These are phyloP conservation scores for Cicer pinnatifidum DNA, from an alignment of 306 rosid species.

Conservation along the genomic window DNA sequence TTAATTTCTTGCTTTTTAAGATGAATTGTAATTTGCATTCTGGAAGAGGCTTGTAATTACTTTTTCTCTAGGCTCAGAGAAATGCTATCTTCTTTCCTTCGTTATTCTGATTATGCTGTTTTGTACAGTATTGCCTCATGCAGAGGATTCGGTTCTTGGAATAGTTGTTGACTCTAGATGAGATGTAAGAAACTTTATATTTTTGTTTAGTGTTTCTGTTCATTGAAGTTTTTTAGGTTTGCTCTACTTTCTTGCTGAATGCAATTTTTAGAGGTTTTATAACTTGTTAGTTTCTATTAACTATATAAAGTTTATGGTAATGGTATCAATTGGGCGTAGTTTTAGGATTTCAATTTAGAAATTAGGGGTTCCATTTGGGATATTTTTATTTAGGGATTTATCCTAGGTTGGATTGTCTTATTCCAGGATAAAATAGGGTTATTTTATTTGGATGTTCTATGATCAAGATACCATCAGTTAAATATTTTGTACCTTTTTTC, in stretches of 20 bases:
- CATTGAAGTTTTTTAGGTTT: conserved; percentile 4
- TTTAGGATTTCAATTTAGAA: too few relatives aligned
- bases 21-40: conserved; percentile 30
- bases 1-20: conserved; percentile 16
- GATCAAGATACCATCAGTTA: not conserved
- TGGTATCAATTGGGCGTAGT: too few relatives aligned
- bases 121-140: conserved; percentile 79
- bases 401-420: too few relatives aligned
- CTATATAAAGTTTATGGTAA: too few relatives aligned
- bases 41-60: conserved; percentile 6
- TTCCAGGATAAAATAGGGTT: too few relatives aligned
- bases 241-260: conserved; percentile 9
- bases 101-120: conserved; percentile 28
- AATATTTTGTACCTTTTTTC: too few relatives aligned
- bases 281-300: not conserved
- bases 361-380: too few relatives aligned
- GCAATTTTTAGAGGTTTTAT: too few relatives aligned
- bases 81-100: not conserved
- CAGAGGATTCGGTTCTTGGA: conserved; percentile 88
- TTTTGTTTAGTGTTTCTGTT: conserved; percentile 9
- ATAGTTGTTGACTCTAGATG: conserved; percentile 80
- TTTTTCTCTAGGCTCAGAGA: not conserved
- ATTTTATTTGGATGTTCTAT: conserved; percentile 15
- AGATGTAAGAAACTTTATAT: conserved; percentile 68
- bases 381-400: too few relatives aligned